Percentiles rank a stretch among this genome's conserved stretches.
Evolutionary conservation across 352 stramenopile species (phyloP).

Genomic region (Globisporangium abappressorium): DNA sequence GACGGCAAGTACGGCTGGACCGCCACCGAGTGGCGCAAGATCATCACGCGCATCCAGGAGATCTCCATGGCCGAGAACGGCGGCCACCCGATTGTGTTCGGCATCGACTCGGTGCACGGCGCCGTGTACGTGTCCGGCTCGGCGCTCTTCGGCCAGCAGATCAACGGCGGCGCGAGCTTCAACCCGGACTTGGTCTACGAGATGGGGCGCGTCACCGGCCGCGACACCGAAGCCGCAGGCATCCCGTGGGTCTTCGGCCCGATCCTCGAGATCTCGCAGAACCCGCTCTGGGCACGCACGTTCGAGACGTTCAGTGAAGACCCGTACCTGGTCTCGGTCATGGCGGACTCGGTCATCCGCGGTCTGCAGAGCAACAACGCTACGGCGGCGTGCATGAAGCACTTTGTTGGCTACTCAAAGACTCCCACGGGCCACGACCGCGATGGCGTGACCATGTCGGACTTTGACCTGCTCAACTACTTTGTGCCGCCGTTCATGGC

Average conservation of each 20-base stretch:
- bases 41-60: slow-evolving; percentile 77
- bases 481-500: slow-evolving; percentile 84
- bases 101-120: slow-evolving; percentile 89
- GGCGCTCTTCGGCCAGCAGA: slow-evolving; percentile 84
- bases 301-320: slow-evolving; percentile 95
- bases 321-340: slow-evolving; percentile 74
- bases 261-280: slow-evolving; percentile 83
- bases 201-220: slow-evolving; percentile 68
- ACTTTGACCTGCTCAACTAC: slow-evolving; percentile 83
- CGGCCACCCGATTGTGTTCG: slow-evolving; percentile 77
- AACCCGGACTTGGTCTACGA: slow-evolving; percentile 72
- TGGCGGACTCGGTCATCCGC: slow-evolving; percentile 72
- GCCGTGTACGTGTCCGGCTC: slow-evolving; percentile 82
- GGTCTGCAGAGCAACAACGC: slow-evolving; percentile 77
- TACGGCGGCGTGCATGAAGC: slow-evolving; percentile 87
- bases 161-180: slow-evolving; percentile 88
- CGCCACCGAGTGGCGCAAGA: slow-evolving; percentile 60
- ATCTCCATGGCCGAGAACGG: slow-evolving; percentile 65
- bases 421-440: slow-evolving; percentile 82
- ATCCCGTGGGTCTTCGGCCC: slow-evolving; percentile 91
- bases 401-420: slow-evolving; percentile 88
- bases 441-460: slow-evolving; percentile 59
- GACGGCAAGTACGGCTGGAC: slow-evolving; percentile 25
- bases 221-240: slow-evolving; percentile 82
- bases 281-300: slow-evolving; percentile 87